Evolutionary conservation across 495 filamentous ascomycete species (phyloP).

Genomic region (Saxophila tyrrhenica): DNA sequence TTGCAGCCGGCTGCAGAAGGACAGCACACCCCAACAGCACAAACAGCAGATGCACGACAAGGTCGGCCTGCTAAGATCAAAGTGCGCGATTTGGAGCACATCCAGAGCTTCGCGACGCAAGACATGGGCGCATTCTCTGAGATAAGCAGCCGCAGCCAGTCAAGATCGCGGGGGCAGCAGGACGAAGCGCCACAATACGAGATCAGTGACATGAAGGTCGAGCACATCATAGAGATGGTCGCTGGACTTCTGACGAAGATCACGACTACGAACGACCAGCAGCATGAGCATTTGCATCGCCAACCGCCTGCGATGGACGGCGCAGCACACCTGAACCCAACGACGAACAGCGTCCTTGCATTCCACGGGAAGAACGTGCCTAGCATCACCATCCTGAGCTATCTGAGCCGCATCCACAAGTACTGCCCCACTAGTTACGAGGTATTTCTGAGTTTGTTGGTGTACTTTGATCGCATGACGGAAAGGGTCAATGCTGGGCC

Average conservation of each 20-base stretch:
- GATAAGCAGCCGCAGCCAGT: slow-evolving; percentile 26
- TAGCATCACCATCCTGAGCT: slow-evolving; percentile 92
- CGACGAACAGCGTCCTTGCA: slow-evolving; percentile 87
- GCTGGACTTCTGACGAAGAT: slow-evolving; percentile 97
- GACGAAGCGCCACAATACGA: slow-evolving; percentile 60
- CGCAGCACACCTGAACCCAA: slow-evolving; percentile 53
- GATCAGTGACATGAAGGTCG: slow-evolving; percentile 95
- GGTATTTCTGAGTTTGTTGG: slow-evolving; percentile 86
- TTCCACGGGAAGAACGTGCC: slow-evolving; percentile 99
- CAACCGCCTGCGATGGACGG: slow-evolving; percentile 57
- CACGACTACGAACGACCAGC: slow-evolving; percentile 88
- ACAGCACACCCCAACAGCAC: neutral
- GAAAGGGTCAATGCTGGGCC: slow-evolving; percentile 80
- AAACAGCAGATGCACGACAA: neutral
- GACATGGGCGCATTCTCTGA: slow-evolving; percentile 36
- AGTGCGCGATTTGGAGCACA: slow-evolving; percentile 75
- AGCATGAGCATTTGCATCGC: slow-evolving; percentile 71
- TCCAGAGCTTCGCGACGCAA: slow-evolving; percentile 79
- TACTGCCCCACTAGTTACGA: slow-evolving; percentile 99
- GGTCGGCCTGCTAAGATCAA: slow-evolving; percentile 55
- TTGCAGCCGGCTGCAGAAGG: neutral
- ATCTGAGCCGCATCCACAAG: slow-evolving; percentile 92
- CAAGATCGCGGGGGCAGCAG: slow-evolving; percentile 32
- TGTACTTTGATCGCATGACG: slow-evolving; percentile 99
- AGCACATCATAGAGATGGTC: slow-evolving; percentile 99